Evolutionary conservation across 305 asterid genomes (phyloP), one percentile per base, ranked within the genome.

Genomic region (Solanum hybrid): DNA sequence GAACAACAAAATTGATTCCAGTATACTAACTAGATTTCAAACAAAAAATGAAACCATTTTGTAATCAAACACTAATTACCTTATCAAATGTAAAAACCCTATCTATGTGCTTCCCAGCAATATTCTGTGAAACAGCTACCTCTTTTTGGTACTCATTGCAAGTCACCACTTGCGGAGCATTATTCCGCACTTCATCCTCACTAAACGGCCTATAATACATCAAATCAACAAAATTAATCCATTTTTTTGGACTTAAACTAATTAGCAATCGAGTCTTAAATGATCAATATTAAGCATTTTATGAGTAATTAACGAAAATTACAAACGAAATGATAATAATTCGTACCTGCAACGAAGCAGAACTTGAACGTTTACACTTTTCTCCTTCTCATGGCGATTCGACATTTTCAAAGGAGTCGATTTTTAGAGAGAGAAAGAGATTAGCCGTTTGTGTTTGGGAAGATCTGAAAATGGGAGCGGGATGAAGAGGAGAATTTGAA

Each of bases 71-170:
- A 28, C 2, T 9, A 31, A 5, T 83, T 31, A 84, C 99, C 99
- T 96, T 96, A 81, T 97, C 99, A 69, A 98, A 98, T 5, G 95
- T 95, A 89, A 98, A 98, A 90, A 94, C 95, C 93, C 98, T 93
- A 91, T 97, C 98, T 26, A 98, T 93, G 76, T 97, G 99, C 92
- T 98, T 98, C 26, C 98, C 99, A 26, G 99, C 98, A 69, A 97
- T 97, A 76, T 87, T 96, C 92, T 98, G 99, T 20, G 98, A 94
- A 4, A 98, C 98, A 0, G 96, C 89, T n/a, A 97, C 99, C 94
- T 98, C 99, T 90, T 97, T 93, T 91, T 93, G 94, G 91, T 93
- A 95, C 13, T 97, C 99, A 88, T 94, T 94, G 91, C 99, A 97
- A 33, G 97, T 94, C 88, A 97, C 95, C 29, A 97, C 98, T 93